A percentile compares a stretch with the other conserved stretches of the same genome.
These are phyloP conservation scores for Aspergillus melleus DNA, from an alignment of 2,329 filamentous ascomycete species.

Conservation along the genomic window DNA sequence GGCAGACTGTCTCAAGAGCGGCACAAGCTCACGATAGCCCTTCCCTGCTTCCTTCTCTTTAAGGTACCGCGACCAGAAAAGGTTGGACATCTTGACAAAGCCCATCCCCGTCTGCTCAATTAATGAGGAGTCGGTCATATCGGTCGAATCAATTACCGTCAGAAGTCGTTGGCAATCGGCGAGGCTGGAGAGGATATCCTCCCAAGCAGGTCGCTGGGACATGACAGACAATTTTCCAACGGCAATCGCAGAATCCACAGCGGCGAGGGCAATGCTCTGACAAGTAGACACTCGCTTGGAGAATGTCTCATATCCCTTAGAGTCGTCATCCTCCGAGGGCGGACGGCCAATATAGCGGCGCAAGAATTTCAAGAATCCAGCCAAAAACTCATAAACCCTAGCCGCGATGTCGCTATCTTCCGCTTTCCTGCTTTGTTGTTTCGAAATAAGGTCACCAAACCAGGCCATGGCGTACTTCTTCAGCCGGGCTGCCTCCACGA, in stretches of 20 bases:
- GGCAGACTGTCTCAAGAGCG: slow-evolving; percentile 43
- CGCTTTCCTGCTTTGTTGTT: slow-evolving; percentile 13
- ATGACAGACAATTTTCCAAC: slow-evolving; percentile 41
- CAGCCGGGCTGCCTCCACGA: slow-evolving; percentile 44
- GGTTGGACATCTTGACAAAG: slow-evolving; percentile 45
- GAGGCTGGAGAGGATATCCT: slow-evolving; percentile 36
- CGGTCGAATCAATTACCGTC: slow-evolving; percentile 24
- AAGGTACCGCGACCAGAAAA: slow-evolving; percentile 50
- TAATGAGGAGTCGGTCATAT: slow-evolving; percentile 13
- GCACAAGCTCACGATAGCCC: slow-evolving; percentile 35
- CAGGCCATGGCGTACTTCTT: slow-evolving; percentile 43
- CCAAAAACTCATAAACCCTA: slow-evolving; percentile 38
- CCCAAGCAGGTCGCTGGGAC: slow-evolving; percentile 40
- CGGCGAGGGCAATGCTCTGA: slow-evolving; percentile 40
- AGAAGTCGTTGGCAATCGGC: slow-evolving; percentile 40
- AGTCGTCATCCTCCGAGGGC: slow-evolving; percentile 27
- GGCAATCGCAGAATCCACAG: slow-evolving; percentile 41
- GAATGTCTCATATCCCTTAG: slow-evolving; percentile 32
- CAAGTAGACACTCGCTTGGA: slow-evolving; percentile 31
- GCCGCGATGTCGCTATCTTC: slow-evolving; percentile 21
- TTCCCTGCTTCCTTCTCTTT: slow-evolving; percentile 41
- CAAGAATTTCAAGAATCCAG: slow-evolving; percentile 42
- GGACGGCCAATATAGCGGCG: slow-evolving; percentile 41
- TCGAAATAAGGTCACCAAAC: slow-evolving; percentile 33
- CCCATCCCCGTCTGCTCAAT: slow-evolving; percentile 26